Evolutionary conservation across 2,329 filamentous ascomycete genomes (phyloP).

Genomic region (Ramularia collo-cygni): DNA sequence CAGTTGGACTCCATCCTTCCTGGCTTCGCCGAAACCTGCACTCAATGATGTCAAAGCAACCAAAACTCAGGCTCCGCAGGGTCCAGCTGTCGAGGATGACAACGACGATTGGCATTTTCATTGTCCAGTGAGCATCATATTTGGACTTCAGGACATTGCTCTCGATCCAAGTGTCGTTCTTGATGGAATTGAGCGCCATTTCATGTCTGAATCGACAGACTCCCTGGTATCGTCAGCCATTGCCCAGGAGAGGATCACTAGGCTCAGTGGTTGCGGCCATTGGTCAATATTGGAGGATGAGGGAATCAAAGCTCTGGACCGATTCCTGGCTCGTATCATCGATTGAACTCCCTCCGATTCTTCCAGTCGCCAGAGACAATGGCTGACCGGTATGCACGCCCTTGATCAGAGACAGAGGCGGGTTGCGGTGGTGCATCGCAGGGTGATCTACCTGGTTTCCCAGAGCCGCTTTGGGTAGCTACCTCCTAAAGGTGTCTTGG

Average conservation of each 20-base stretch:
- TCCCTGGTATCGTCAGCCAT: slow-evolving; percentile 1
- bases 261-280: slow-evolving; percentile 46
- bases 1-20: slow-evolving; percentile 46
- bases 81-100: slow-evolving; percentile 21
- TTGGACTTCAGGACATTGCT: slow-evolving; percentile 47
- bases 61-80: slow-evolving; percentile 18
- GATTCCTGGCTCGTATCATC: not conserved
- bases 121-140: slow-evolving; percentile 48
- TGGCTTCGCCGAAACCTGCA: slow-evolving; percentile 27
- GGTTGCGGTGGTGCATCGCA: too few species aligned
- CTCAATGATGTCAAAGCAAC: not conserved
- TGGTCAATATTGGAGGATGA: slow-evolving; percentile 45
- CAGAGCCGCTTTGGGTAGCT: too few species aligned
- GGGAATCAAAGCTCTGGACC: slow-evolving; percentile 12
- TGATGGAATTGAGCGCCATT: slow-evolving; percentile 47
- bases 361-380: too few species aligned
- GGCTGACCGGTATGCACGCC: too few species aligned
- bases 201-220: slow-evolving; percentile 21
- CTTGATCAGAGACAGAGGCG: too few species aligned
- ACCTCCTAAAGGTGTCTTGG: too few species aligned
- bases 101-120: slow-evolving; percentile 32
- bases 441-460: too few species aligned
- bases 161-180: slow-evolving; percentile 44
- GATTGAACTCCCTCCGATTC: too few species aligned
- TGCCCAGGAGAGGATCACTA: slow-evolving; percentile 36